Conservation (phyloP, 2,329 filamentous ascomycete species). For the Xylaria sp. region DNA sequence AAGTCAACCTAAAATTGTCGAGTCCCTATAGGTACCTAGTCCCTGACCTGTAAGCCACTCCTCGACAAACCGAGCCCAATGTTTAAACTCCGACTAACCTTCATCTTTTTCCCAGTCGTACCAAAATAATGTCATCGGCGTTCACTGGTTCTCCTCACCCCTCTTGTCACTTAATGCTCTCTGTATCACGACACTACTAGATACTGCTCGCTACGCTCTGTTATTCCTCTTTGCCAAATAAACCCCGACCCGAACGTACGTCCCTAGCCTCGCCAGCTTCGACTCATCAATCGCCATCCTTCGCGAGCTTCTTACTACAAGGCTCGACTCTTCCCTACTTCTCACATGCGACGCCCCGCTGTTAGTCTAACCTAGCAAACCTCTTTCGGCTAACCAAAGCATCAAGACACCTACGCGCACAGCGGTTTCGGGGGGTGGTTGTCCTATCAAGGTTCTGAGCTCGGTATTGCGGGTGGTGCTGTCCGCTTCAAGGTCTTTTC, state of each 20-base stretch:
- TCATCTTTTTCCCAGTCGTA: slow-evolving; percentile 22
- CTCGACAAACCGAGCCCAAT: slow-evolving; percentile 30
- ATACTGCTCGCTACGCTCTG: background rate
- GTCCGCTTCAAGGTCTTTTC: slow-evolving; percentile 29
- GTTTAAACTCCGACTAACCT: slow-evolving; percentile 26
- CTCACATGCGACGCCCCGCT: slow-evolving; percentile 23
- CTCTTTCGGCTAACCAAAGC: slow-evolving; percentile 38
- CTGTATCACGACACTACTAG: slow-evolving; percentile 8
- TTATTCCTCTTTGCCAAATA: background rate
- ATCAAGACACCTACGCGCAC: slow-evolving; percentile 5
- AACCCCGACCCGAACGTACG: background rate
- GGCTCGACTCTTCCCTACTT: slow-evolving; percentile 7
- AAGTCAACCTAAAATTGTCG: slow-evolving; percentile 6
- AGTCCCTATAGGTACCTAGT: slow-evolving; percentile 1
- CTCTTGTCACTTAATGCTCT: slow-evolving; percentile 11
- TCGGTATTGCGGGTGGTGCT: slow-evolving; percentile 17
- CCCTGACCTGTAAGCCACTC: background rate
- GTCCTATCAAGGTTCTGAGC: slow-evolving; percentile 34
- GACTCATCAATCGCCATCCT: slow-evolving; percentile 7
- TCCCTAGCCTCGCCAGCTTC: slow-evolving; percentile 7
- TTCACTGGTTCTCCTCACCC: slow-evolving; percentile 9
- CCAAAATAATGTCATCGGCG: slow-evolving; percentile 32
- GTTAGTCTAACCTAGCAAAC: slow-evolving; percentile 22
- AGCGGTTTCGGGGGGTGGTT: slow-evolving; percentile 32
- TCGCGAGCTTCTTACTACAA: slow-evolving; percentile 15